A percentile compares a stretch with the other conserved stretches of the same genome.
phyloP scores from a whole-genome alignment of 2,329 filamentous ascomycete genomes.

The Thielaviopsis euricoi region DNA sequence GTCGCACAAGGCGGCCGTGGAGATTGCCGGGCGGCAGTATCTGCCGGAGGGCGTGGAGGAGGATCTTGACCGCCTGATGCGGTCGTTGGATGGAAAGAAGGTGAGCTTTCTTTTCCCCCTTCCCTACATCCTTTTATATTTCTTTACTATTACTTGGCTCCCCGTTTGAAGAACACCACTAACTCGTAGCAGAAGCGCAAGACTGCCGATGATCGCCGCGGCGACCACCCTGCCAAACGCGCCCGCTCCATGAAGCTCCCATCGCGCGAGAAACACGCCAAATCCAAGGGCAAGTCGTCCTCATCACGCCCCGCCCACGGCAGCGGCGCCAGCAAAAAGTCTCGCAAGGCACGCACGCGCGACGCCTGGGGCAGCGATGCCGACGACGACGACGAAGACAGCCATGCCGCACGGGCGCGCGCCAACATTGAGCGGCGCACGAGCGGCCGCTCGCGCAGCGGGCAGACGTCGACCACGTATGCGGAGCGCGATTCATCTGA shows the following conservation, averaged over 20 bases:
- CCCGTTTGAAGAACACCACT: not conserved
- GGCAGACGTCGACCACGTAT: slow-evolving; percentile 28
- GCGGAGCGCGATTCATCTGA: slow-evolving; percentile 40
- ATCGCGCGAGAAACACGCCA: slow-evolving; percentile 16
- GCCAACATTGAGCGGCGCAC: slow-evolving; percentile 33
- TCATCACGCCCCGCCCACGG: not conserved
- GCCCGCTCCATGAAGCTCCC: slow-evolving; percentile 15
- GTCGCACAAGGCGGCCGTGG: slow-evolving; percentile 62
- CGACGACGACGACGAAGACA: slow-evolving; percentile 13
- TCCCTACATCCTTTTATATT: not conserved
- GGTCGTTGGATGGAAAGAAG: slow-evolving; percentile 57
- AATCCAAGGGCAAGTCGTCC: slow-evolving; percentile 16
- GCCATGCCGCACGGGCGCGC: slow-evolving; percentile 1
- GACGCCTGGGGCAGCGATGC: slow-evolving; percentile 10
- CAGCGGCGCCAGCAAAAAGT: slow-evolving; percentile 4
- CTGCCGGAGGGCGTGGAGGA: slow-evolving; percentile 64
- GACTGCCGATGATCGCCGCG: slow-evolving; percentile 29
- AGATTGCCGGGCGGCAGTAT: slow-evolving; percentile 74
- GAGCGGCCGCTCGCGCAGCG: slow-evolving; percentile 33
- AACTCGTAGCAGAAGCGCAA: slow-evolving; percentile 36
- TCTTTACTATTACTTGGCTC: not conserved
- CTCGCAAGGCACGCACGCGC: slow-evolving; percentile 4
- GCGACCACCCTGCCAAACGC: slow-evolving; percentile 26
- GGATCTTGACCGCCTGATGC: slow-evolving; percentile 51
- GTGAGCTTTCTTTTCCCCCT: slow-evolving; percentile 20